Evolutionary conservation across 1,139 yeast genomes (phyloP).

Genomic region (Geotrichum europaeum): DNA sequence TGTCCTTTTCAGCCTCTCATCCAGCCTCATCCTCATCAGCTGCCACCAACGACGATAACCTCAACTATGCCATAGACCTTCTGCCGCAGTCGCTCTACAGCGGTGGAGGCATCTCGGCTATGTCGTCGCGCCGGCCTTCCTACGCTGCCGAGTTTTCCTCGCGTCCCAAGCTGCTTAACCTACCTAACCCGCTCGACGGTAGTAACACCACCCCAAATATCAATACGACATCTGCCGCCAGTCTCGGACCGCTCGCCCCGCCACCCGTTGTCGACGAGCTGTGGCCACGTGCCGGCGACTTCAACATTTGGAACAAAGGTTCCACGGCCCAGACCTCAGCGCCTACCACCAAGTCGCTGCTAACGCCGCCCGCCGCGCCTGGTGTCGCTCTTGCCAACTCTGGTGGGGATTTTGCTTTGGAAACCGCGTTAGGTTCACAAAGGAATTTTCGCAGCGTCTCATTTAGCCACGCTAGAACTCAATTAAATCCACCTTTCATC

Average conservation of each 20-base stretch:
- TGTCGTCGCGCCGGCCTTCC: conserved; percentile 33
- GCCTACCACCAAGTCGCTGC: not conserved
- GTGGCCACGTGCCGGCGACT: conserved; percentile 11
- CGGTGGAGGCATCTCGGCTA: conserved; percentile 20
- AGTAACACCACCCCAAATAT: not conserved
- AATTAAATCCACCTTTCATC: not conserved
- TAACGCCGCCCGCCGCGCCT: not conserved
- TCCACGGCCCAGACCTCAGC: not conserved
- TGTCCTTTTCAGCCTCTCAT: not conserved
- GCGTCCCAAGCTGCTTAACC: conserved; percentile 23
- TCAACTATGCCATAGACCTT: conserved; percentile 7
- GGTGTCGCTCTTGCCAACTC: not conserved
- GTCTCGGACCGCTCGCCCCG: not conserved
- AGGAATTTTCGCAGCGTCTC: conserved; percentile 13
- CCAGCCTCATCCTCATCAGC: not conserved
- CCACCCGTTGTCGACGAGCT: conserved; percentile 7
- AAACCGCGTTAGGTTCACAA: conserved; percentile 9
- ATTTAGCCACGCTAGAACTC: conserved; percentile 8
- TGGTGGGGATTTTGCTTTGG: conserved; percentile 4
- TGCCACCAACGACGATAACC: conserved; percentile 1
- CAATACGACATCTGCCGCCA: conserved; percentile 3
- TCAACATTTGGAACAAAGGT: conserved; percentile 11
- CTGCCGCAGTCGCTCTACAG: conserved; percentile 21
- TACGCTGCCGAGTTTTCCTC: conserved; percentile 34
- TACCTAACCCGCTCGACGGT: conserved; percentile 5